Base-by-base conservation (phyloP, 306 rosid species). In the Gynostemma pentaphyllum region DNA sequence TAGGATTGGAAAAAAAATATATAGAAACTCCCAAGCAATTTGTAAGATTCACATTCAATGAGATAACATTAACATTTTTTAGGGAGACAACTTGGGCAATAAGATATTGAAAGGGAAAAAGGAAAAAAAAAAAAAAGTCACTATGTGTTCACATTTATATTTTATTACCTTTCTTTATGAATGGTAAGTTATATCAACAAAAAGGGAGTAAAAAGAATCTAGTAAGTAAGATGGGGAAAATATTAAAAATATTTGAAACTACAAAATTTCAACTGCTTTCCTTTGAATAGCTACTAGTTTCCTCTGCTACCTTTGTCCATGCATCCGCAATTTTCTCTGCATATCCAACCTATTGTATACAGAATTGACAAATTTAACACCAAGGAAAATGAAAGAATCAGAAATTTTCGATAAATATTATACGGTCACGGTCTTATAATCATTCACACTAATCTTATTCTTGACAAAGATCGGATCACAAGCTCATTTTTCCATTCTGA, bases 321-420 rank as follows among this genome's bases (percentile, higher is more conserved):
- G 84, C 99, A 50, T 88, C 78, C 47, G 95, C 88, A 39, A 94
- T 88, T 78, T 94, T 94, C 81, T 94, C 99, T 2, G 94, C 88
- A 72, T 88, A 94, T 36, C 99, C 99, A 44, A 84, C 97, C 99
- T 94, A 66, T 26, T 29, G 36, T 2, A 32, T 32, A 42, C 41
- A 55, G 13, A 23, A 47, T 15, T 16, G 14, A 45, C n/a, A 13
- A 47, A 12, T 9, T 47, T 16, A 32, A 32, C 37, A 3, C 7
- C 37, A 45, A 2, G 18, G 12, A 45, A 45, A 13, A 45, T 45
- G n/a, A 45, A 45, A 16, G 50, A 2, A 18, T 45, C 37, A 32
- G 37, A n/a, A n/a, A n/a, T n/a, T n/a, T n/a, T n/a, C n/a, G 3
- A 7, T 7, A 32, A 2, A 3, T 2, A 32, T 2, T 32, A 32